Base-by-base conservation (phyloP, 1,284 basidiomycete species). In the Trichosporon faecale region DNA sequence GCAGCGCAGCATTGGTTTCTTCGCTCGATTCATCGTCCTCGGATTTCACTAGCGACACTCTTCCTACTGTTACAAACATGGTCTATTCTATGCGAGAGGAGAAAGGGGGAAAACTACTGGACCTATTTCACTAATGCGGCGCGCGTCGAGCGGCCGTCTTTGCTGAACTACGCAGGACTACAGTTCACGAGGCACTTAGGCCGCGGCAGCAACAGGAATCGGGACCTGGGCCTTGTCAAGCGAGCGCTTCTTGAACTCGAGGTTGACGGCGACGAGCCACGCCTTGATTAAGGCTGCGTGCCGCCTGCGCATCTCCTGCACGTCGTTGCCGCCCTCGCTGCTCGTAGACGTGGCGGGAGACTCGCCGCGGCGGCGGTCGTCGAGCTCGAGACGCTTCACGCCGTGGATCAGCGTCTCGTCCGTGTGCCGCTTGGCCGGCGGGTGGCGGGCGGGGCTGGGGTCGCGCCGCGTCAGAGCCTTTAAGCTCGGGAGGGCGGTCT, bases 341-440 rank as follows among this genome's bases (percentile, higher is more conserved):
- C 25, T n/a, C 25, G 65, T 67, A 25, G n/a, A 12, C 25, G 65
- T 67, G 25, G 64, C 64, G 44, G 72, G 68, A 31, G 66, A 66
- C 35, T 71, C 74, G 65, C 66, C 44, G n/a, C 65, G 70, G 12
- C 23, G 27, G 46, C 68, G 66, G 69, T 76, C 74, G 12, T 75
- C 76, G n/a, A 82, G 74, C 72, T 81, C 81, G 25, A 82, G 72
- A 29, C 81, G 76, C 73, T 82, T 82, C 69, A 82, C 81, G 52
- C 79, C 81, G 49, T 79, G 72, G 64, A 82, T 78, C 33, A 72
- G 70, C 65, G 78, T 76, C 57, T 82, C 81, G 66, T 81, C 81
- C 31, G 80, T 82, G 68, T 80, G 81, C 12, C 81, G 71, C 76
- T 82, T 82, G 60, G 75, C 73, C 0, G 81, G 81, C 27, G 70